These are phyloP conservation scores for Blastobotrys mokoenaii DNA, from an alignment of 805 yeast species.

Conservation along the genomic window DNA sequence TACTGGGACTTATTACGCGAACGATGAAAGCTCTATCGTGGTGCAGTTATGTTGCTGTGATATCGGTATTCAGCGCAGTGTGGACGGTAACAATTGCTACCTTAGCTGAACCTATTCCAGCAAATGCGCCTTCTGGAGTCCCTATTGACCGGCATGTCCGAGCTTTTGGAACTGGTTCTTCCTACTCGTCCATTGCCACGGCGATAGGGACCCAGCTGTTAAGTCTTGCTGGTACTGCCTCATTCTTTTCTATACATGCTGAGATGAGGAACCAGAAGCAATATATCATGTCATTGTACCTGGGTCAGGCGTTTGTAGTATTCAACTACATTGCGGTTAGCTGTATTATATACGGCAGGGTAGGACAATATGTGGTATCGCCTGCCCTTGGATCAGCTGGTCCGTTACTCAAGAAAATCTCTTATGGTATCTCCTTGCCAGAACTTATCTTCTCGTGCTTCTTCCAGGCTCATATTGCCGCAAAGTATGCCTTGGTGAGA, in stretches of 20 bases:
- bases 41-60: slow-evolving; percentile 4
- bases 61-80: slow-evolving; percentile 2
- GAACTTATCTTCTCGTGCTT: slow-evolving; percentile 3
- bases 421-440: slow-evolving; percentile 4
- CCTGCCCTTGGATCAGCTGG: slow-evolving; percentile 7
- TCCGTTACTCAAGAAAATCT: slow-evolving; percentile 3
- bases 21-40: slow-evolving; percentile 4
- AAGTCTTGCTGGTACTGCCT: slow-evolving; percentile 4
- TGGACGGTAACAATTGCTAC: slow-evolving; percentile 5
- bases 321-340: slow-evolving; percentile 3
- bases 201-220: slow-evolving; percentile 5
- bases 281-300: background rate
- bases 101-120: slow-evolving; percentile 2
- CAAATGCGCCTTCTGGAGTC: slow-evolving; percentile 1
- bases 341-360: slow-evolving; percentile 5
- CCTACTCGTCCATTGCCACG: slow-evolving; percentile 2
- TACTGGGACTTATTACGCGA: slow-evolving; percentile 1
- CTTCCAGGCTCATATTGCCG: slow-evolving; percentile 7
- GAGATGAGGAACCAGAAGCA: slow-evolving; percentile 3
- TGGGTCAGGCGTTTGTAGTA: slow-evolving; percentile 5
- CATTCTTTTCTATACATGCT: slow-evolving; percentile 5
- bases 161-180: background rate
- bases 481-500: slow-evolving; percentile 3
- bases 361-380: slow-evolving; percentile 2
- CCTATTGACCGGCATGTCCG: too few species aligned